Evolutionary conservation across 2,329 filamentous ascomycete species (phyloP), one percentile per base, ranked within the genome.

Genomic region (Epichloe elymi): DNA sequence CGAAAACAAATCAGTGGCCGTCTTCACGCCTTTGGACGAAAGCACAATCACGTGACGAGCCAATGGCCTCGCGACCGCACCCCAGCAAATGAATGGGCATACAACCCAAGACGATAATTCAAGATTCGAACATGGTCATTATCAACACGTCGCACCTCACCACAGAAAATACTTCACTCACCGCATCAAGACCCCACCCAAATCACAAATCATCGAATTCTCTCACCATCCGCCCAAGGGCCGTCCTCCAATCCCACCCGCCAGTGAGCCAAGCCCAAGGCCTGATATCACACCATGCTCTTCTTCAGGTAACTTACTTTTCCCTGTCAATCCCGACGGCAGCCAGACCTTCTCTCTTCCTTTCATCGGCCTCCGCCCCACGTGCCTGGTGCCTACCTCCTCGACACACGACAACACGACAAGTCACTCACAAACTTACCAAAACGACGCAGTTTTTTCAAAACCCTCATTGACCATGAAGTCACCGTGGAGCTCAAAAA

Each of bases 401-500:
- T 30, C 8, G 8, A 1, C 8, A 23, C 1, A 6, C 19, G 19
- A 20, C 19, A 23, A 23, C 23, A 23, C 23, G 19, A 20, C 19
- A 20, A 1, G 19, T 8, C 23, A 8, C 26, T 30, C 26, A 30
- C 26, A 30, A 30, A 30, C 30, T 30, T 20, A 23, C 20, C 23
- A 11, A 44, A 19, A 3, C 11, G 5, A 15, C 5, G 19, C 65
- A 93, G 87, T 74, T 97, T 96, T 75, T 97, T 97, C 82, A 97
- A 97, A 71, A 97, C 91, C 50, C 86, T 97, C 63, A 94, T 96
- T 67, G 93, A 96, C 74, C 86, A 93, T 60, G 84, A 94, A 74
- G 90, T 98, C 64, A 97, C 90, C 45, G 89, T 98, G 66, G 93
- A 98, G 75, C 86, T 98, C 68, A 98, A 98, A 74, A 98, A 98